Percentiles rank a stretch among this genome's conserved stretches.
Evolutionary conservation across 2,329 filamentous ascomycete genomes (phyloP).

Genomic region (Coniochaeta prunicola): DNA sequence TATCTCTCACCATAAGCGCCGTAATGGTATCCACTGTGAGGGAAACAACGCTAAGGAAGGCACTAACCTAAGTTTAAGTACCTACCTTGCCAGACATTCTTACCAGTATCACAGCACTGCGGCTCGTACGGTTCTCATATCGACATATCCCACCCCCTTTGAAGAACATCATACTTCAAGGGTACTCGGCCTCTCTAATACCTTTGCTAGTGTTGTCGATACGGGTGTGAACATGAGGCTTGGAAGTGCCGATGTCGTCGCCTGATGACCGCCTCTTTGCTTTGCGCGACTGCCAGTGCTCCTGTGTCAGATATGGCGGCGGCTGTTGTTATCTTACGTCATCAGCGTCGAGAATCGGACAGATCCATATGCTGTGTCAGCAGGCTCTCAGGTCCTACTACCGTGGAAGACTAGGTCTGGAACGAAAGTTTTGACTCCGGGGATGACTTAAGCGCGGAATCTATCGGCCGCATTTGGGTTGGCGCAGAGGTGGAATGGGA

Average conservation of each 20-base stretch:
- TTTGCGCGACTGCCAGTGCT: slow-evolving; percentile 16
- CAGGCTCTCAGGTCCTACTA: too few species aligned
- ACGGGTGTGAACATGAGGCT: slow-evolving; percentile 11
- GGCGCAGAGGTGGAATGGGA: slow-evolving; percentile 11
- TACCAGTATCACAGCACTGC: too few species aligned
- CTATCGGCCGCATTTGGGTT: slow-evolving; percentile 7
- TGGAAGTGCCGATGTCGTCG: slow-evolving; percentile 16
- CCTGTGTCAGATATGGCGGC: slow-evolving; percentile 17
- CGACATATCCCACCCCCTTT: too few species aligned
- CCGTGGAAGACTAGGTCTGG: background rate
- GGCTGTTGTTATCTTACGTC: slow-evolving; percentile 10
- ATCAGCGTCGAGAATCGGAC: too few species aligned
- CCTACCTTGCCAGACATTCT: too few species aligned
- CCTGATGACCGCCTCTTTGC: slow-evolving; percentile 15
- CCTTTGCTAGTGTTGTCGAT: background rate
- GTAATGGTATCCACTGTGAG: too few species aligned
- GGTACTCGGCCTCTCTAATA: background rate
- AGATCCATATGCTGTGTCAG: too few species aligned
- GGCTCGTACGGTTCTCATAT: too few species aligned
- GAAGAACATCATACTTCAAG: background rate
- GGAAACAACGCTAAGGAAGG: background rate
- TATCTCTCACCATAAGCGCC: too few species aligned
- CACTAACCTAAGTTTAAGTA: background rate
- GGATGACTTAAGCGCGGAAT: slow-evolving; percentile 10
- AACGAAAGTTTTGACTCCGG: background rate